Conservation (phyloP, 306 rosid genomes). For the Glycine tomentella region DNA sequence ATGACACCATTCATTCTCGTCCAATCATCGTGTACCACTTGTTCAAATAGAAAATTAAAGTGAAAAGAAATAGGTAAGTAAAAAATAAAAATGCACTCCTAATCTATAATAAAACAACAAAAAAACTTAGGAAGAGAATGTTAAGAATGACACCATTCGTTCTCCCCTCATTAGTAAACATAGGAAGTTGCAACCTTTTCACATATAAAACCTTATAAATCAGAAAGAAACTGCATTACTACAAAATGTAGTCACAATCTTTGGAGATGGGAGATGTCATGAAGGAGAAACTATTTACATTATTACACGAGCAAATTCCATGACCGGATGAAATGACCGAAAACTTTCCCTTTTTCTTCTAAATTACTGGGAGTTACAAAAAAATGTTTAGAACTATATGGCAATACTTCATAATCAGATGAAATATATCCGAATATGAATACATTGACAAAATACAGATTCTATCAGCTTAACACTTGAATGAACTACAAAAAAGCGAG, state of each 20-base stretch:
- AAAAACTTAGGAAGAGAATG: no score
- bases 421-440: slow-evolving; percentile 30
- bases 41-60: no score
- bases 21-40: no score
- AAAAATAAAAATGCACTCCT: no score
- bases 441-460: slow-evolving; percentile 38
- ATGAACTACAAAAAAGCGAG: slow-evolving; percentile 29
- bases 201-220: not conserved
- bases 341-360: not conserved
- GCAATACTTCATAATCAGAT: slow-evolving; percentile 36
- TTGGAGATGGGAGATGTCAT: not conserved
- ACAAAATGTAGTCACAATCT: slow-evolving; percentile 18
- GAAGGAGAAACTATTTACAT: slow-evolving; percentile 17
- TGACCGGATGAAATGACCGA: slow-evolving; percentile 28
- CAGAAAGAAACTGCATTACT: slow-evolving; percentile 8
- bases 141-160: not conserved
- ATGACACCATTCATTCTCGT: no score
- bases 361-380: slow-evolving; percentile 10
- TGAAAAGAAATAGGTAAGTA: no score
- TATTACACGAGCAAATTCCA: slow-evolving; percentile 12
- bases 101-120: no score
- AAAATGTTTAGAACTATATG: slow-evolving; percentile 27
- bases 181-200: not conserved
- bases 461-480: slow-evolving; percentile 46
- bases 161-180: not conserved